phyloP scores from a whole-genome alignment of 179 eudicot genomes.

The Monotropa hypopitys region DNA sequence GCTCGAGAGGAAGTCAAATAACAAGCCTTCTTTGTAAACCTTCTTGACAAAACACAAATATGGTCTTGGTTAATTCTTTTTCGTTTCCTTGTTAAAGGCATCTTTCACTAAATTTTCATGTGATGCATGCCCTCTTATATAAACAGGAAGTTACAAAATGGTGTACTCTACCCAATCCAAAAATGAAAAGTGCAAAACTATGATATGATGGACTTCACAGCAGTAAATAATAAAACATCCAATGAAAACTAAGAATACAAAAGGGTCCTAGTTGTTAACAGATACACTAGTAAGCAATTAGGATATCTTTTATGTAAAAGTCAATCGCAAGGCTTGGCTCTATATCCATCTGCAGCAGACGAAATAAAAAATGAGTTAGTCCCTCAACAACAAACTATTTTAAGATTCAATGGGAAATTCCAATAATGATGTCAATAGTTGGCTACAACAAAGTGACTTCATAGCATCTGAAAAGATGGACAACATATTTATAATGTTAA shows the following conservation, averaged over 20 bases:
- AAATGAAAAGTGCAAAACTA: background rate
- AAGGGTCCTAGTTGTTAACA: background rate
- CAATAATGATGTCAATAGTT: background rate
- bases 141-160: background rate
- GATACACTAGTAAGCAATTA: constrained; percentile 9
- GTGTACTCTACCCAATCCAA: background rate
- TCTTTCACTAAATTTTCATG: background rate
- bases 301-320: constrained; percentile 83
- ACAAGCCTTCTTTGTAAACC: background rate
- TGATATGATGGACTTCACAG: background rate
- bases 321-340: constrained; percentile 85
- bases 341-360: constrained; percentile 65
- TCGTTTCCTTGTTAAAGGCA: background rate
- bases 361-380: constrained; percentile 9
- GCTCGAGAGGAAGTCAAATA: background rate
- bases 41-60: background rate
- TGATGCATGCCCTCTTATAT: background rate
- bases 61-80: background rate
- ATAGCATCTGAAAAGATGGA: background rate
- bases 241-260: background rate
- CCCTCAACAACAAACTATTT: background rate
- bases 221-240: background rate
- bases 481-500: background rate
- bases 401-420: background rate
- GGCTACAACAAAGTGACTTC: background rate